phyloP scores from a whole-genome alignment of 495 filamentous ascomycete genomes.

The Daldinia bambusicola region DNA sequence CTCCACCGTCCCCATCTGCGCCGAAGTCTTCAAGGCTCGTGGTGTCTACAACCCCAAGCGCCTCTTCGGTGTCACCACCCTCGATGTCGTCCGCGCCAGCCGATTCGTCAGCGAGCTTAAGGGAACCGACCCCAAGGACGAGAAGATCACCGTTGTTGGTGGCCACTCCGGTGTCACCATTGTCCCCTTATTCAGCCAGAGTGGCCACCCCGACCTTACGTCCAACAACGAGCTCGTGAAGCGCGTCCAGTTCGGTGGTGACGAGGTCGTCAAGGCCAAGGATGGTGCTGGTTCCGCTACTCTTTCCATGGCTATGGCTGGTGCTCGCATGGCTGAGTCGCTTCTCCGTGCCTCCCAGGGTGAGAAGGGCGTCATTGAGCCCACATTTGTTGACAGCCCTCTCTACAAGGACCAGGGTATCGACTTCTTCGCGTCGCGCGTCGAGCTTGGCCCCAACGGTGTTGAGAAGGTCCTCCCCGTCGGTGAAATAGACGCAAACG shows the following conservation, averaged over 20 bases:
- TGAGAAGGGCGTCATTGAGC: conserved; percentile 94
- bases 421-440: conserved; percentile 92
- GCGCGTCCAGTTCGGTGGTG: conserved; percentile 98
- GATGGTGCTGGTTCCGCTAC: conserved; percentile 97
- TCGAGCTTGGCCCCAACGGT: conserved; percentile 96
- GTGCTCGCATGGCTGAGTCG: conserved; percentile 95
- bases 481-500: conserved; percentile 81
- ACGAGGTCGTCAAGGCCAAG: conserved; percentile 99
- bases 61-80: conserved; percentile 98
- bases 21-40: conserved; percentile 93
- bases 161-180: conserved; percentile 98
- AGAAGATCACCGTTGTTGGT: conserved; percentile 95
- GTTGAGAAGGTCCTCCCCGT: conserved; percentile 90
- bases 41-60: conserved; percentile 98
- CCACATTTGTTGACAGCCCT: conserved; percentile 95
- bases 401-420: conserved; percentile 97
- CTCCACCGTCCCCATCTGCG: conserved; percentile 96
- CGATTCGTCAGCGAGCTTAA: conserved; percentile 97
- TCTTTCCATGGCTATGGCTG: conserved; percentile 98
- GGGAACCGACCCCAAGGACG: conserved; percentile 85
- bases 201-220: conserved; percentile 81
- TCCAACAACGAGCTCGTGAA: conserved; percentile 82
- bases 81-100: conserved; percentile 96
- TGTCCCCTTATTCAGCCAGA: conserved; percentile 95
- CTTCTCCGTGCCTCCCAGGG: conserved; percentile 92